Evolutionary conservation across 805 yeast species (phyloP), one percentile per base, ranked within the genome.

Genomic region (Ogataea wickerhamii): DNA sequence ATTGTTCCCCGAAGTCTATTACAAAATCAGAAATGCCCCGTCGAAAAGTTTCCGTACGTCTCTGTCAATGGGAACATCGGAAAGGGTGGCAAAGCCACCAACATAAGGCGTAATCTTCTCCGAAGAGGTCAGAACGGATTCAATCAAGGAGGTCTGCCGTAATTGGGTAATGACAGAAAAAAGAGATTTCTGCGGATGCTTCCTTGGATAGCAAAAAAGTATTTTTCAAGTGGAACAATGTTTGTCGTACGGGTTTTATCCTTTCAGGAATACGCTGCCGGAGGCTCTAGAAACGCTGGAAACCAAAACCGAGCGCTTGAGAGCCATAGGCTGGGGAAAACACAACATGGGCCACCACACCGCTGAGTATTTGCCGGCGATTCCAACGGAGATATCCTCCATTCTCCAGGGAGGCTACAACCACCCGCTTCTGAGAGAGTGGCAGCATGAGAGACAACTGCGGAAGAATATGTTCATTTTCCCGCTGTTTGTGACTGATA

Each of bases 371-470:
- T 66, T 83, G 36, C 75, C 77, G 13, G 64, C 69, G 1, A 67
- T 71, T 18, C 75, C 74, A 23, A 76, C 89, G 1, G 68, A 72
- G 25, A 76, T 87, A 44, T 72, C 87, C 11, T 84, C 95, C 5
- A 67, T 93, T 28, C 70, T 93, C 29, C 91, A 93, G 45, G 96
- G 98, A 43, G 97, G 98, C 3, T 93, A 89, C 65, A 85, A 86
- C 61, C 95, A 89, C 55, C 94, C 96, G 1, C 70, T 91, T 31
- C 56, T 87, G 16, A 75, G 98, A 52, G 80, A 76, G 58, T 93
- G 98, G 98, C 98, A 93, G 62, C 75, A 74, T 49, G 91, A 82
- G 58, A 75, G 88, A 51, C 91, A 80, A 60, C 71, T 93, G 38
- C 72, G 82, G 22, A 93, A 93, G 63, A 81, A 75, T 59, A 85